A percentile compares a stretch with the other conserved stretches of the same genome.
phyloP scores from a whole-genome alignment of 116 monocot species.

The Papilionanthe hybrid region DNA sequence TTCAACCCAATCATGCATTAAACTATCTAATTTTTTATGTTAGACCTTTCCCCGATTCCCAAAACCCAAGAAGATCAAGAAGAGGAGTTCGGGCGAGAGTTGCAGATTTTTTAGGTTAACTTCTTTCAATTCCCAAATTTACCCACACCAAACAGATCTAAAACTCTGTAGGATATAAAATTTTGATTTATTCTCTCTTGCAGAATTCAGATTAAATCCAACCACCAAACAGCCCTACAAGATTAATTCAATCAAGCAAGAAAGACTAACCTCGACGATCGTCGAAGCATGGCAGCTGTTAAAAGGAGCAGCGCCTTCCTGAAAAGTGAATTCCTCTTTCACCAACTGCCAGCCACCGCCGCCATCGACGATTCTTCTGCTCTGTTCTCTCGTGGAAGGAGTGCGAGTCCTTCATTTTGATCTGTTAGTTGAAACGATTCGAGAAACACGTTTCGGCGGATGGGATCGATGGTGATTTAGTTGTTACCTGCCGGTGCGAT shows the following conservation, averaged over 20 bases:
- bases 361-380: background rate
- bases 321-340: constrained; percentile 49
- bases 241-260: background rate
- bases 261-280: constrained; percentile 39
- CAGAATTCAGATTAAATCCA: too few species aligned
- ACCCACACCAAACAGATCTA: too few species aligned
- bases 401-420: background rate
- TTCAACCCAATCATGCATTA: too few species aligned
- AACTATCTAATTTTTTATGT: too few species aligned
- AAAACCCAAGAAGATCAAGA: too few species aligned
- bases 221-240: too few species aligned
- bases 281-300: constrained; percentile 82
- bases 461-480: background rate
- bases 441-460: background rate
- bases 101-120: background rate
- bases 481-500: background rate
- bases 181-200: too few species aligned
- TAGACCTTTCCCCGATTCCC: too few species aligned
- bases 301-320: constrained; percentile 41
- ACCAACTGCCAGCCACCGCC: constrained; percentile 19
- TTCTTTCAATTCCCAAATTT: too few species aligned
- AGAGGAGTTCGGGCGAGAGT: too few species aligned
- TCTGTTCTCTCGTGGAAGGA: background rate
- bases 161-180: too few species aligned
- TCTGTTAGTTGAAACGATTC: background rate